Conservation (phyloP, 2,329 filamentous ascomycete genomes). For the Penicillium sp. region DNA sequence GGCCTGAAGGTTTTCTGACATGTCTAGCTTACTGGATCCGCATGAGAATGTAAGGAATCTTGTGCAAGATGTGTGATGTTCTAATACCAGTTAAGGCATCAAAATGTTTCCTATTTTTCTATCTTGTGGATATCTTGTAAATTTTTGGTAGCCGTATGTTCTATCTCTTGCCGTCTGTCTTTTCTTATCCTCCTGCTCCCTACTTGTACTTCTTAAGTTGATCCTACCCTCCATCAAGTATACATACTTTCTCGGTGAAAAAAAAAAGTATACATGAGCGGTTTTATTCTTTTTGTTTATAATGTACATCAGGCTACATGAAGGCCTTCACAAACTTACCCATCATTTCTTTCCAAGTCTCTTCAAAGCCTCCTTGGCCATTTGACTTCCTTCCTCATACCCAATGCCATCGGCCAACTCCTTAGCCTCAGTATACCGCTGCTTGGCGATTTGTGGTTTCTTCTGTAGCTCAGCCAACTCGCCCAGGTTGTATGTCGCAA, state of each 20-base stretch:
- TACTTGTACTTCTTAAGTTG: not conserved
- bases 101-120: constrained; percentile 36
- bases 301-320: constrained; percentile 17
- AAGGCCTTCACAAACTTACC: not conserved
- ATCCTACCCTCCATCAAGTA: not conserved
- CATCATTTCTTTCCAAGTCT: constrained; percentile 28
- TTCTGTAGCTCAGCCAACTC: constrained; percentile 77
- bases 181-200: not conserved
- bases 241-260: not conserved
- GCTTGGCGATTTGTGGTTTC: constrained; percentile 62
- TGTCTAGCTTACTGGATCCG: constrained; percentile 40
- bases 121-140: constrained; percentile 17
- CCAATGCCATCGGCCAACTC: constrained; percentile 53
- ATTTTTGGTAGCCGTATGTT: not conserved
- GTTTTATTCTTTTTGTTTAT: constrained; percentile 14
- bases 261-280: constrained; percentile 6
- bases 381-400: constrained; percentile 34
- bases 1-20: constrained; percentile 34
- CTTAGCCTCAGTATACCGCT: constrained; percentile 67
- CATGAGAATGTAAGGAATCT: constrained; percentile 37
- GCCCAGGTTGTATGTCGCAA: constrained; percentile 81
- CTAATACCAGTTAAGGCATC: constrained; percentile 42
- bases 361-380: constrained; percentile 33
- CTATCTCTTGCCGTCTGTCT: not conserved
- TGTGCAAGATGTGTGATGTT: constrained; percentile 39